These are phyloP conservation scores for Gentiana straminea DNA, from an alignment of 257 asterid species.

Conservation along the genomic window DNA sequence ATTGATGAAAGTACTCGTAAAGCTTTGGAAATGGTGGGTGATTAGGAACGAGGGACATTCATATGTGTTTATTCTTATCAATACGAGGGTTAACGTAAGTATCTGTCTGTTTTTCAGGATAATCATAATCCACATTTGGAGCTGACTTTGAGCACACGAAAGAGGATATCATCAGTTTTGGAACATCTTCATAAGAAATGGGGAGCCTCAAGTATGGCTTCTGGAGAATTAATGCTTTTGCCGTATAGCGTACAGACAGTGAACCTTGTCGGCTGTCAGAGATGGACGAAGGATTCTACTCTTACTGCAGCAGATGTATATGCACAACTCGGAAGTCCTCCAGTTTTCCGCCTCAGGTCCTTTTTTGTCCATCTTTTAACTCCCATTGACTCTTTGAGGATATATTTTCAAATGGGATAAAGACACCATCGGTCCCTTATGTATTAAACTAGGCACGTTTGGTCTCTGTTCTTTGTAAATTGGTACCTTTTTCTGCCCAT, in stretches of 20 bases:
- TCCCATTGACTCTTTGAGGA: not conserved
- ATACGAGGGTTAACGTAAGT: not conserved
- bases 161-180: slow-evolving; percentile 80
- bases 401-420: not conserved
- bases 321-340: slow-evolving; percentile 63
- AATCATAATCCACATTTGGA: slow-evolving; percentile 84
- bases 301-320: slow-evolving; percentile 84
- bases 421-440: no score
- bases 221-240: slow-evolving; percentile 63
- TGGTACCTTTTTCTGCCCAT: no score
- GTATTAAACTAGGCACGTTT: no score
- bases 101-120: slow-evolving; percentile 39
- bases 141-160: slow-evolving; percentile 75
- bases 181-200: slow-evolving; percentile 95
- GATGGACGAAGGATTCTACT: slow-evolving; percentile 77
- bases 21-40: slow-evolving; percentile 77
- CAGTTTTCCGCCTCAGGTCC: slow-evolving; percentile 89
- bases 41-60: not conserved
- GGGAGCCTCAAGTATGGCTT: slow-evolving; percentile 50
- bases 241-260: slow-evolving; percentile 65
- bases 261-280: slow-evolving; percentile 54
- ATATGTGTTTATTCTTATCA: slow-evolving; percentile 4
- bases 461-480: no score
- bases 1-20: slow-evolving; percentile 75
- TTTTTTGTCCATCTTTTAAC: not conserved